A percentile compares a stretch with the other conserved stretches of the same genome.
Conservation (phyloP, 441 rosid species). For the Manihot esculenta region DNA sequence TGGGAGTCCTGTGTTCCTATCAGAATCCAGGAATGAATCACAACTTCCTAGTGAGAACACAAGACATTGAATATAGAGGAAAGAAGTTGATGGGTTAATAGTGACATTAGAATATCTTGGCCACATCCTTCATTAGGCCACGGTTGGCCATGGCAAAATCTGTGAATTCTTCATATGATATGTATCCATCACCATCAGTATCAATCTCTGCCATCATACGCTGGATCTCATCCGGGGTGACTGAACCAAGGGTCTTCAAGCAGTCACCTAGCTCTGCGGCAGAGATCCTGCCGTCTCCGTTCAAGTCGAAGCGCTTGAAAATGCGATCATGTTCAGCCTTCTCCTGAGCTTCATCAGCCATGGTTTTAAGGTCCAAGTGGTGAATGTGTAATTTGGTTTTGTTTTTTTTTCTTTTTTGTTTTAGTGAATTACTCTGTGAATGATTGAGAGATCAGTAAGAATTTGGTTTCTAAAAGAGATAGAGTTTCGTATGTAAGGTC, state of each 20-base stretch:
- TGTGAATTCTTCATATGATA: slow-evolving; percentile 62
- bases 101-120: slow-evolving; percentile 55
- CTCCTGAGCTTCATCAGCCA: slow-evolving; percentile 57
- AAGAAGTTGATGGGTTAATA: not conserved
- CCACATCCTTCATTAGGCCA: slow-evolving; percentile 79
- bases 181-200: slow-evolving; percentile 81
- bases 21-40: not conserved
- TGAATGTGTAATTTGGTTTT: not conserved
- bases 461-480: slow-evolving; percentile 24
- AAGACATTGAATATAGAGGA: not conserved
- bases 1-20: not conserved
- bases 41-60: not conserved
- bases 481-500: slow-evolving; percentile 15
- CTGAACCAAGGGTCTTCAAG: slow-evolving; percentile 58
- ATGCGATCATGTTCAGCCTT: slow-evolving; percentile 57
- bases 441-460: not conserved
- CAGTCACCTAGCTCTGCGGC: slow-evolving; percentile 72
- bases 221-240: slow-evolving; percentile 51
- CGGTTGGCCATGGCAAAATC: slow-evolving; percentile 67
- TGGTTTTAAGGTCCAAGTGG: not conserved
- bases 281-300: slow-evolving; percentile 75
- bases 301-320: slow-evolving; percentile 74
- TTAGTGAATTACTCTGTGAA: not conserved
- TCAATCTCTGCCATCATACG: slow-evolving; percentile 93
- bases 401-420: not conserved